Evolutionary conservation across 257 asterid genomes (phyloP).

Genomic region (Solanum acaule): DNA sequence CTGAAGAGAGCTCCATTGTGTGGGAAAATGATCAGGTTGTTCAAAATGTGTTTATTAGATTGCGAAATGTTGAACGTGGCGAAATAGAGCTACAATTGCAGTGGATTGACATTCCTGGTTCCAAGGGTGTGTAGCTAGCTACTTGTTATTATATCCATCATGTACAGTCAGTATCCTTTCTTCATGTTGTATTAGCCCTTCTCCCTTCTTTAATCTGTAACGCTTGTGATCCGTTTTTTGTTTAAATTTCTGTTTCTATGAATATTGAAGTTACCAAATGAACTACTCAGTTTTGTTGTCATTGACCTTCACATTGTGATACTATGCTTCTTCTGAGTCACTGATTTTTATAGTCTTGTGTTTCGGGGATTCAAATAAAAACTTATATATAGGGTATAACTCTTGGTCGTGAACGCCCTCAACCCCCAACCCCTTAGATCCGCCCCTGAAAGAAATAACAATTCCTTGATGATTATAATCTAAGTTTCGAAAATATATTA

Average conservation of each 20-base stretch:
- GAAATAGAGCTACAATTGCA: slow-evolving; percentile 51
- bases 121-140: slow-evolving; percentile 11
- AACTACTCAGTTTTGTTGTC: background rate
- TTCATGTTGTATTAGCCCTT: background rate
- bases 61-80: slow-evolving; percentile 65
- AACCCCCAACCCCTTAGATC: too few species aligned
- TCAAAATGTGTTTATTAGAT: slow-evolving; percentile 48
- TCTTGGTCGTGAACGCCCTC: too few species aligned
- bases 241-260: background rate
- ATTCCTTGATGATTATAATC: background rate
- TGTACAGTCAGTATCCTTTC: background rate
- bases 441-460: too few species aligned
- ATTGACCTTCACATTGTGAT: background rate
- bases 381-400: too few species aligned
- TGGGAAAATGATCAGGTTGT: slow-evolving; percentile 41
- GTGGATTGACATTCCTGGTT: slow-evolving; percentile 68
- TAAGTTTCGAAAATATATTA: background rate
- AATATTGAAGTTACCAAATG: background rate
- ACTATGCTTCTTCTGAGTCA: background rate
- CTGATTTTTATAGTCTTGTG: background rate
- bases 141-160: background rate
- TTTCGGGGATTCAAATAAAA: background rate
- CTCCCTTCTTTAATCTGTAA: background rate
- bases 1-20: slow-evolving; percentile 50
- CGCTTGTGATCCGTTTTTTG: background rate